Evolutionary conservation across 176 grass and related monocot genomes (phyloP).

Genomic region (Poa pratensis): DNA sequence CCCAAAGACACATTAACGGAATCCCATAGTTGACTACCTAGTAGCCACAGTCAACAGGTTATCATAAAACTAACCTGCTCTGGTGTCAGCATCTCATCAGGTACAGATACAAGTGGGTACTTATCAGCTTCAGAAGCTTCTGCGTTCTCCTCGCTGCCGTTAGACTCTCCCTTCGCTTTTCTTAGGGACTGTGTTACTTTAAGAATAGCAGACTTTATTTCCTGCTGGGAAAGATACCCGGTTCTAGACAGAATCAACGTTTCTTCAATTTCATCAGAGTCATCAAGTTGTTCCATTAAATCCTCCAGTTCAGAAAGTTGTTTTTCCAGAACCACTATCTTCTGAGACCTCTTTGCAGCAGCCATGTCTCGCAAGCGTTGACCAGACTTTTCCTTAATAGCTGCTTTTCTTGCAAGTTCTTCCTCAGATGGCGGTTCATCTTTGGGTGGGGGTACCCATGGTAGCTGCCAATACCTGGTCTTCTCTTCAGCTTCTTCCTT

Average conservation of each 20-base stretch:
- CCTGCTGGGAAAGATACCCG: constrained; percentile 80
- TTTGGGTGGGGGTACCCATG: constrained; percentile 88
- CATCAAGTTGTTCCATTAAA: constrained; percentile 76
- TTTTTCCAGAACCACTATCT: constrained; percentile 76
- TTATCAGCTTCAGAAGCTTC: constrained; percentile 70
- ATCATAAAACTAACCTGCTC: constrained; percentile 65
- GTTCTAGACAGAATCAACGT: constrained; percentile 61
- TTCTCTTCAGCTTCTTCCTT: constrained; percentile 89
- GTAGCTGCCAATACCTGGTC: constrained; percentile 93
- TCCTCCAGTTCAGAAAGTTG: constrained; percentile 71
- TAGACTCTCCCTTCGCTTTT: constrained; percentile 91
- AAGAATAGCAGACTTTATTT: constrained; percentile 74
- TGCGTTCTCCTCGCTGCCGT: constrained; percentile 62
- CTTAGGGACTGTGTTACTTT: constrained; percentile 77
- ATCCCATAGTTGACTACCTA: constrained; percentile 13
- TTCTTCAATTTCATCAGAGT: constrained; percentile 67
- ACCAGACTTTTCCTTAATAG: constrained; percentile 89
- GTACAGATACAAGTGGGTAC: constrained; percentile 77
- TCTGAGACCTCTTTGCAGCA: constrained; percentile 79
- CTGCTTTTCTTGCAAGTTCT: constrained; percentile 94
- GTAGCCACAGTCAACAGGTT: constrained; percentile 10
- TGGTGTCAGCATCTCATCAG: constrained; percentile 78
- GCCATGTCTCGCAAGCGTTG: constrained; percentile 92
- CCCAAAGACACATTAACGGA: constrained; percentile 35
- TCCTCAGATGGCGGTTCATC: constrained; percentile 91